A percentile compares a stretch with the other conserved stretches of the same genome.
Evolutionary conservation across 305 asterid species (phyloP).

Genomic region (Coffea humblotiana): DNA sequence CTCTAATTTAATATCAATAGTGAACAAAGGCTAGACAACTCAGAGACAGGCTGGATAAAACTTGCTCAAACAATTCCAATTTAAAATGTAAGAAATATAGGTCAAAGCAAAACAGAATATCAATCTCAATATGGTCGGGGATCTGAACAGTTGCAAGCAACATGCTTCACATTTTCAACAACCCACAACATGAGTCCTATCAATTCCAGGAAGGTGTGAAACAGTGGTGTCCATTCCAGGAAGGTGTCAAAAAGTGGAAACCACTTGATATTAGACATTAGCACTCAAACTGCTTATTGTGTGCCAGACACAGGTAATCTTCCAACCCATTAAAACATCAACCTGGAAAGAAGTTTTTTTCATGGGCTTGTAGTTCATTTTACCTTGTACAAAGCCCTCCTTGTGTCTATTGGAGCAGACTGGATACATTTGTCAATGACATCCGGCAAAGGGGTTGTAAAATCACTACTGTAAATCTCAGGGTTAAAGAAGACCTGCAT

Average conservation of each 20-base stretch:
- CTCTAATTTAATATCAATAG: not conserved
- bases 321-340: constrained; percentile 1
- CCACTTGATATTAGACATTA: constrained; percentile 7
- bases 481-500: constrained; percentile 90
- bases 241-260: not conserved
- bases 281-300: not conserved
- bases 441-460: constrained; percentile 74
- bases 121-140: not conserved
- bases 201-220: not conserved
- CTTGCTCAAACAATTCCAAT: not conserved
- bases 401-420: constrained; percentile 97
- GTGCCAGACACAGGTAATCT: constrained; percentile 9
- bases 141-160: not conserved
- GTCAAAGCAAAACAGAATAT: not conserved
- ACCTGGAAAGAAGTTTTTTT: not conserved
- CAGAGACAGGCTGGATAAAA: not conserved
- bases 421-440: constrained; percentile 88
- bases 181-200: not conserved
- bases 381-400: constrained; percentile 95
- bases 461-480: constrained; percentile 68
- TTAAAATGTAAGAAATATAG: not conserved
- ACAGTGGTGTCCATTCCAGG: not conserved
- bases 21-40: not conserved
- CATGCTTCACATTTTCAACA: not conserved
- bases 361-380: constrained; percentile 10